Evolutionary conservation across 2,329 filamentous ascomycete species (phyloP).

Genomic region (Blastomyces silverae): DNA sequence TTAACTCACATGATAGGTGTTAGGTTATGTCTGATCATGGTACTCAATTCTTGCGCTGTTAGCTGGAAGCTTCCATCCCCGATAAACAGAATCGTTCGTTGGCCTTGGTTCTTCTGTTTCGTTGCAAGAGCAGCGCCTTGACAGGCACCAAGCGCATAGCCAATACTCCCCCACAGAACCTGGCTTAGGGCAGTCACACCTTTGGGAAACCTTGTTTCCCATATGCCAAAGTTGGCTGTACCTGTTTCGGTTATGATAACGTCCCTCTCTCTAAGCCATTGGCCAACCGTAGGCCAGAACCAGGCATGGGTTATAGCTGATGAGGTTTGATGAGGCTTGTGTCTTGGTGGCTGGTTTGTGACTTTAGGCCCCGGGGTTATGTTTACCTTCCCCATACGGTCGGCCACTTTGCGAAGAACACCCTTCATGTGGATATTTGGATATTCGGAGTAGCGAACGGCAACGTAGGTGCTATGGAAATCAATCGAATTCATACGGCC

Average conservation of each 20-base stretch:
- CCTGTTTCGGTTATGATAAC: constrained; percentile 55
- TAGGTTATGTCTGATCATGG: constrained; percentile 65
- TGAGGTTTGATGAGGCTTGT: constrained; percentile 26
- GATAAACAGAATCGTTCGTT: constrained; percentile 70
- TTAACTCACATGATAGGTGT: constrained; percentile 61
- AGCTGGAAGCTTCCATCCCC: constrained; percentile 82
- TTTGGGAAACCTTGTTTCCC: constrained; percentile 46
- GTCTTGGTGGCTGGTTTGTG: constrained; percentile 44
- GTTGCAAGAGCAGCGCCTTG: constrained; percentile 52
- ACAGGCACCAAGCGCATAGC: constrained; percentile 54
- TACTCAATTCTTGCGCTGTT: constrained; percentile 73
- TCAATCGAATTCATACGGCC: constrained; percentile 72
- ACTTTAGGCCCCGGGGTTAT: constrained; percentile 50
- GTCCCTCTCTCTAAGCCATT: constrained; percentile 48
- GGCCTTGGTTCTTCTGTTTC: constrained; percentile 29
- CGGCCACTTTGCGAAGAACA: constrained; percentile 64
- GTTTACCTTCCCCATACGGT: constrained; percentile 52
- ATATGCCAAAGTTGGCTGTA: constrained; percentile 51
- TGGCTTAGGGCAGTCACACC: constrained; percentile 46
- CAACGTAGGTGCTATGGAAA: constrained; percentile 66
- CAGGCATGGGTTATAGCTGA: constrained; percentile 44
- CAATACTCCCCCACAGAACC: constrained; percentile 55
- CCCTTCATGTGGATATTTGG: constrained; percentile 70
- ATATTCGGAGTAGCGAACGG: constrained; percentile 72
- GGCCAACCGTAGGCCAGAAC: constrained; percentile 44